phyloP scores from a whole-genome alignment of 192 early-diverging fungal species.

The Dissophora globulifera region DNA sequence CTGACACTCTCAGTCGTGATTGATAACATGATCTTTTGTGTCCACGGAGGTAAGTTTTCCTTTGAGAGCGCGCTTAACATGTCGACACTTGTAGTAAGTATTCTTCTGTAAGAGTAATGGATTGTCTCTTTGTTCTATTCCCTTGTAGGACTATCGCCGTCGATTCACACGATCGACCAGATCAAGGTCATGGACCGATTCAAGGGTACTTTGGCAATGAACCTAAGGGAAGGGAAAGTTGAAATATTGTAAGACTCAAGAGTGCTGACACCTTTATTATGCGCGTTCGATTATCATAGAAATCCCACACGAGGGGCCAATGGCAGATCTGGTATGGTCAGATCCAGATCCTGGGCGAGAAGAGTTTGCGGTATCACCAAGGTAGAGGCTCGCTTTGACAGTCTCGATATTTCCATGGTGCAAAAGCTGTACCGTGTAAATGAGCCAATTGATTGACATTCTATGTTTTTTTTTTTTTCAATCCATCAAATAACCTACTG shows the following conservation, averaged over 20 bases:
- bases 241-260: too few relatives aligned
- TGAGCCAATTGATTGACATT: neutral
- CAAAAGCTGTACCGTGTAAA: neutral
- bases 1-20: constrained; percentile 89
- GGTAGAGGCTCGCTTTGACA: constrained; percentile 42
- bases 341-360: constrained; percentile 82
- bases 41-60: constrained; percentile 85
- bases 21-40: constrained; percentile 91
- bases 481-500: neutral
- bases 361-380: constrained; percentile 85
- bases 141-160: constrained; percentile 74
- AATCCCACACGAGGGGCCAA: constrained; percentile 94
- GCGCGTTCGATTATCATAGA: constrained; percentile 57
- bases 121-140: neutral
- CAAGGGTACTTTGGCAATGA: too few relatives aligned
- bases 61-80: too few relatives aligned
- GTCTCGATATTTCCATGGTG: neutral
- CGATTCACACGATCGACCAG: constrained; percentile 87
- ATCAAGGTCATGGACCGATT: constrained; percentile 88
- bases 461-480: constrained; percentile 3
- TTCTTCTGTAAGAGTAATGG: neutral
- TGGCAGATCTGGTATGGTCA: constrained; percentile 95
- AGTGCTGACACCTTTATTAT: neutral
- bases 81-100: neutral
- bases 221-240: too few relatives aligned